phyloP scores from a whole-genome alignment of 2,329 filamentous ascomycete genomes.

The Sphaerulina populicola region DNA sequence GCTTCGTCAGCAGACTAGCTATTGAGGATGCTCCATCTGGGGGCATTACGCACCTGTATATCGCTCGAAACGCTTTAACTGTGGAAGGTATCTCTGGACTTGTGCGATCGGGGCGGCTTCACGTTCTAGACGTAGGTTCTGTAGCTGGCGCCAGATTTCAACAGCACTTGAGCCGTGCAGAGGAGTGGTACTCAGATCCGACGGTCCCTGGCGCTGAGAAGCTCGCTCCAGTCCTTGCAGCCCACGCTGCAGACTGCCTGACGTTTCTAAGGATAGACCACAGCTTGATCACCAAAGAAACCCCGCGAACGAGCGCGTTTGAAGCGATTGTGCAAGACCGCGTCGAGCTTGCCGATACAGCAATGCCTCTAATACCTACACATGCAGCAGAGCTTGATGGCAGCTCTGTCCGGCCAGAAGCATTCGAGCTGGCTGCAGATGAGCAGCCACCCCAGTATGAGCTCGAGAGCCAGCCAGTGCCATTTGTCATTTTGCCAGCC shows the following conservation, averaged over 20 bases:
- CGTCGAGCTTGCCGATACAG: conserved; percentile 26
- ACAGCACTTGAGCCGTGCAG: conserved; percentile 24
- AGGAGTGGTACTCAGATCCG: conserved; percentile 18
- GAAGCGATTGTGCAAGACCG: conserved; percentile 23
- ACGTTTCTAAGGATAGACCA: conserved; percentile 51
- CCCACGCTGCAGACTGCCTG: conserved; percentile 41
- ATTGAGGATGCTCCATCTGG: conserved; percentile 48
- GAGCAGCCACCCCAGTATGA: conserved; percentile 30
- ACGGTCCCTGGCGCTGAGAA: conserved; percentile 47
- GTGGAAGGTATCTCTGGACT: conserved; percentile 49
- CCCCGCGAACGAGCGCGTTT: conserved; percentile 18
- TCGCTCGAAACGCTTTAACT: conserved; percentile 49
- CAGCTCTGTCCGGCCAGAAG: conserved; percentile 18
- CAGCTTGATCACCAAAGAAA: conserved; percentile 44
- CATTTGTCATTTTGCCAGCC: conserved; percentile 30
- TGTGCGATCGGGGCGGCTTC: conserved; percentile 44
- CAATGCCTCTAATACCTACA: conserved; percentile 19
- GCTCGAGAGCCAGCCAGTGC: conserved; percentile 33
- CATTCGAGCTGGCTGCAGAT: conserved; percentile 24
- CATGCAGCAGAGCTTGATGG: conserved; percentile 28
- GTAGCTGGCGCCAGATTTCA: conserved; percentile 28
- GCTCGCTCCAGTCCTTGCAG: conserved; percentile 45
- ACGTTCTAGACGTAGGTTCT: conserved; percentile 50
- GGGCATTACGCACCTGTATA: conserved; percentile 54
- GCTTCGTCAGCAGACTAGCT: conserved; percentile 46